Base-by-base conservation (phyloP, 2,329 filamentous ascomycete species). In the Colletotrichum aenigma region DNA sequence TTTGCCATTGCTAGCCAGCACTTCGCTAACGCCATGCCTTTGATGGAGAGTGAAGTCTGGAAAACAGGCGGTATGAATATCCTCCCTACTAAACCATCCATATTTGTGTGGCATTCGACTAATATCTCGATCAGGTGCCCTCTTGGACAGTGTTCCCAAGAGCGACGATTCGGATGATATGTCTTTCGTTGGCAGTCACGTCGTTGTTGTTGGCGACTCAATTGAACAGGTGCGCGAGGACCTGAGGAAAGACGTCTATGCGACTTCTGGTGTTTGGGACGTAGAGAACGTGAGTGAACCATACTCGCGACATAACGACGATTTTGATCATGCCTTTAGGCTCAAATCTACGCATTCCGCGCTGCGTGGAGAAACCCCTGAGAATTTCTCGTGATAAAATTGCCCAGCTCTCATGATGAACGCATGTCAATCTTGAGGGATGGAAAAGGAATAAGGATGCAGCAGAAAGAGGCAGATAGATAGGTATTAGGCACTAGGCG, bases 161-260 rank as follows among this genome's bases (percentile, higher is more conserved):
- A 32, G 56, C 56, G 56, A 60, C 16, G 3, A 32, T 13, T 21
- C 56, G 56, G 30, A 8, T 30, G 56, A 60, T 60, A 18, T 60
- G 16, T n/a, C 56, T 32, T 60, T 60, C 16, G 28, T 60, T 18
- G 60, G 60, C 32, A 64, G 60, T 34, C 60, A 64, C n/a, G 60
- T 64, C 13, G 60, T 64, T 12, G 28, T 24, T 2, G 60, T 64
- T 13, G 60, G 60, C 16, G 18, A 32, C 32, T 64, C 60, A 5
- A 24, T 64, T 26, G 32, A 64, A 21, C 60, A 64, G 10, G 60
- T 64, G 60, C 60, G 60, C 4, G 60, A 64, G 32, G 60, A 64
- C 32, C n/a, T 64, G 28, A 64, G 24, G 32, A 64, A 32, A 38
- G 60, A 64, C 7, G 13, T 64, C 4, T 64, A 64, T 32, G 60